Conservation (phyloP, 176 grass and related monocot genomes). For the Triticum turgidum region DNA sequence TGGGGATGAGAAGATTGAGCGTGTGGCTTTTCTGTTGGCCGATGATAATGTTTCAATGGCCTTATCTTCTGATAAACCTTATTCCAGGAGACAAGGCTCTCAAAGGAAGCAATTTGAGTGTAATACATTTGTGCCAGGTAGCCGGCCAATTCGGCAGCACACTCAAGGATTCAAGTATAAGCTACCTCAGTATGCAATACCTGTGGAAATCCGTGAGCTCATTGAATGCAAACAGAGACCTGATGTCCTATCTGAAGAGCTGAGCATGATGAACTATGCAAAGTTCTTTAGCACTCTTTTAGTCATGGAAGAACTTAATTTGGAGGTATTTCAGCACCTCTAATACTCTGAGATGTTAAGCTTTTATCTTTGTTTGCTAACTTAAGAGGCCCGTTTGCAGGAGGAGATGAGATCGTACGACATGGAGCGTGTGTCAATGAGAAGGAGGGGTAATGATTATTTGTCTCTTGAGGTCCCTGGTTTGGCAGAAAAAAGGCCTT, state of each 20-base stretch:
- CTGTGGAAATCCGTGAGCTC: slow-evolving; percentile 59
- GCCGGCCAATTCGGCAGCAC: slow-evolving; percentile 45
- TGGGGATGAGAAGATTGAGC: slow-evolving; percentile 79
- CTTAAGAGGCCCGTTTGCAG: slow-evolving; percentile 37
- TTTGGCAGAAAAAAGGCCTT: slow-evolving; percentile 83
- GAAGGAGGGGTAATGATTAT: slow-evolving; percentile 47
- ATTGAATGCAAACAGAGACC: slow-evolving; percentile 60
- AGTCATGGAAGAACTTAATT: slow-evolving; percentile 87
- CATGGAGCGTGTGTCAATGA: slow-evolving; percentile 72
- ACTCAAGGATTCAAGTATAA: slow-evolving; percentile 56
- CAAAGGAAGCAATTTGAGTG: slow-evolving; percentile 56
- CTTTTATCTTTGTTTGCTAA: slow-evolving; percentile 42
- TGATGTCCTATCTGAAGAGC: slow-evolving; percentile 57
- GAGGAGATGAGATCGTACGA: slow-evolving; percentile 82
- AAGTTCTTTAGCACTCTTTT: slow-evolving; percentile 67
- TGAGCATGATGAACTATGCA: slow-evolving; percentile 64
- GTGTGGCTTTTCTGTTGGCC: slow-evolving; percentile 76
- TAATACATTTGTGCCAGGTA: slow-evolving; percentile 57
- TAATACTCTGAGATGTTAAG: not conserved
- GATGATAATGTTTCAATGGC: slow-evolving; percentile 74
- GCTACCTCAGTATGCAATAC: slow-evolving; percentile 75
- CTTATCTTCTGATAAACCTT: slow-evolving; percentile 70
- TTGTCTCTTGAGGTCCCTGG: slow-evolving; percentile 80
- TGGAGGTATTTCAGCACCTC: slow-evolving; percentile 61
- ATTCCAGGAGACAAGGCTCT: slow-evolving; percentile 44